Evolutionary conservation across 1,284 basidiomycete species (phyloP).

Genomic region (Cutaneotrichosporon mucoides): DNA sequence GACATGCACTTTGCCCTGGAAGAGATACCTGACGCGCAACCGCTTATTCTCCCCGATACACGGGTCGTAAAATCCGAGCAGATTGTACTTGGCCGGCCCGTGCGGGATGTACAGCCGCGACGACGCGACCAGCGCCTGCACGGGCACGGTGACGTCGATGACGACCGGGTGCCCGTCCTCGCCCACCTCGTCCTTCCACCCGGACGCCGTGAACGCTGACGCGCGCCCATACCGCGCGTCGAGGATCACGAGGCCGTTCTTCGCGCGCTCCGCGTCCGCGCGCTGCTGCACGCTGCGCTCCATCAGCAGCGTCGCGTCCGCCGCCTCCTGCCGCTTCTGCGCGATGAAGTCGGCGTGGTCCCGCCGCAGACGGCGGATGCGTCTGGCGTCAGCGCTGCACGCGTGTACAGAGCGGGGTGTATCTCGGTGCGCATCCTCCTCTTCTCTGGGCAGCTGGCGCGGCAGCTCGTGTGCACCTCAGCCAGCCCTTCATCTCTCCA

Average conservation of each 20-base stretch:
- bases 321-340: conserved; percentile 58
- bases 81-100: conserved; percentile 55
- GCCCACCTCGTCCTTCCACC: conserved; percentile 47
- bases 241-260: conserved; percentile 64
- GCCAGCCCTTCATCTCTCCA: too few species aligned
- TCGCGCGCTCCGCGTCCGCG: conserved; percentile 40
- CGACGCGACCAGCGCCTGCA: conserved; percentile 75
- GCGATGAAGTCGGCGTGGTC: conserved; percentile 59
- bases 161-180: conserved; percentile 52
- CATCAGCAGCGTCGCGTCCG: conserved; percentile 55
- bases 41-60: conserved; percentile 51
- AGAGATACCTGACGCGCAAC: conserved; percentile 69
- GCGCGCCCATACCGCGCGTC: conserved; percentile 63
- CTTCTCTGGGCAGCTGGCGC: too few species aligned
- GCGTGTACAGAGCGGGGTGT: too few species aligned
- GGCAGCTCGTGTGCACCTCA: too few species aligned
- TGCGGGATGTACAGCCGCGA: conserved; percentile 76
- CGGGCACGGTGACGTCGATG: conserved; percentile 70
- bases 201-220: conserved; percentile 48
- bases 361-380: conserved; percentile 55
- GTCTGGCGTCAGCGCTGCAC: conserved; percentile 23
- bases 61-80: conserved; percentile 49
- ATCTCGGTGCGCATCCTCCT: too few species aligned
- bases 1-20: conserved; percentile 69
- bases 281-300: conserved; percentile 40